Evolutionary conservation across 257 asterid genomes (phyloP), one percentile per base, ranked within the genome.

Genomic region (Anisodus tanguticus): DNA sequence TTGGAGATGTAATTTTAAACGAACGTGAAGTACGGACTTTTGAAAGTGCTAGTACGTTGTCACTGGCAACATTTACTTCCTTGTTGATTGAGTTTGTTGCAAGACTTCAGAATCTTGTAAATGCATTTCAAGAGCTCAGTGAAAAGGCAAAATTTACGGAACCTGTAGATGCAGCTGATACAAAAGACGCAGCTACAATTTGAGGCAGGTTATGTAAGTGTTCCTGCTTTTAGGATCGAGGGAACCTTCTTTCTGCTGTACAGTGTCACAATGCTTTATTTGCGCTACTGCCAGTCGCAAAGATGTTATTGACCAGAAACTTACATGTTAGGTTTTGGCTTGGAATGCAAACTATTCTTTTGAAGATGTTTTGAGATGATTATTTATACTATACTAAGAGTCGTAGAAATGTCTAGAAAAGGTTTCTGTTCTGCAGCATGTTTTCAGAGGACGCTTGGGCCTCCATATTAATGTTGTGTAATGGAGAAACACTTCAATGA

Each of bases 51-150:
- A 95, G 97, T 57, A 97, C 98, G 0, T 81, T 97, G 83, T 97
- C 98, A n/a, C 91, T 97, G 49, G 86, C 98, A 4, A 97, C 95
- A 2, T 95, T 91, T 84, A 93, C 98, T 49, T 95, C 97, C 67
- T 83, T 92, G 88, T 81, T 95, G 92, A 93, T 97, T 69, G 99
- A 97, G 86, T 93, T 97, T 26, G 97, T 97, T 5, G 99, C 99
- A 8, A 89, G 98, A 87, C 98, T 97, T 85, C 98, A 97, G 87
- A 97, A 97, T 87, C 90, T 97, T 6, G 95, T 95, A 13, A 41
- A 84, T 63, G 89, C 99, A 1, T 95, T 92, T 45, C 91, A 92
- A 86, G 93, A 89, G 58, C 93, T 97, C 53, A 87, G 98, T 17
- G 93, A 88, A 86, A 95, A 88, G 89, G 99, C 98, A 26, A 90